phyloP scores from a whole-genome alignment of 2,329 filamentous ascomycete genomes.

The Alternaria alternata region DNA sequence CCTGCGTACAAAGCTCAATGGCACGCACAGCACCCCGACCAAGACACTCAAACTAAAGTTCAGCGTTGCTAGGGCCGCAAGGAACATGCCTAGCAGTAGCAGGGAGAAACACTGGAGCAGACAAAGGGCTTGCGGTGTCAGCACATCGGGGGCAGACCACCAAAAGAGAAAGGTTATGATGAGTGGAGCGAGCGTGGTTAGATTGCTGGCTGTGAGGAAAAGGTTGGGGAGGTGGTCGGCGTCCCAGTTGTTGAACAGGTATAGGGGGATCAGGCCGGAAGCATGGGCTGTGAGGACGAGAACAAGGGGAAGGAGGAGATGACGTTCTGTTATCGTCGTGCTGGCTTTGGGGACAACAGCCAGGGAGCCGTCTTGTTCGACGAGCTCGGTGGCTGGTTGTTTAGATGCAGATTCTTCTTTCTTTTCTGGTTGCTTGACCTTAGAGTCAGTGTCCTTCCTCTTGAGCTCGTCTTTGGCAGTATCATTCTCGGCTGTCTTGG shows the following conservation, averaged over 20 bases:
- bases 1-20: slow-evolving; percentile 76
- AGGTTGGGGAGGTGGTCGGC: slow-evolving; percentile 51
- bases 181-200: slow-evolving; percentile 46
- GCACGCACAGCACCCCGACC: slow-evolving; percentile 78
- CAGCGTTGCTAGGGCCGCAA: slow-evolving; percentile 90
- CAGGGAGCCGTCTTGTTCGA: slow-evolving; percentile 47
- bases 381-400: slow-evolving; percentile 30
- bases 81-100: slow-evolving; percentile 88
- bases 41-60: slow-evolving; percentile 94
- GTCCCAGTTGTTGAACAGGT: slow-evolving; percentile 80
- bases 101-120: slow-evolving; percentile 91
- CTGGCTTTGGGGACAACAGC: slow-evolving; percentile 51
- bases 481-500: neutral
- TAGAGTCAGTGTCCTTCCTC: neutral
- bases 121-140: slow-evolving; percentile 73
- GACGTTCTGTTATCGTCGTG: slow-evolving; percentile 63
- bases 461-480: neutral
- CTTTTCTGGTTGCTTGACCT: neutral
- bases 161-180: slow-evolving; percentile 38
- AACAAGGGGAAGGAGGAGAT: slow-evolving; percentile 75
- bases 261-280: slow-evolving; percentile 80
- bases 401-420: slow-evolving; percentile 47
- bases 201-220: slow-evolving; percentile 44
- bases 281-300: slow-evolving; percentile 78
- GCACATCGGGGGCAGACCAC: slow-evolving; percentile 51